Conservation (phyloP, 805 yeast genomes). For the Ogataea zsoltii region DNA sequence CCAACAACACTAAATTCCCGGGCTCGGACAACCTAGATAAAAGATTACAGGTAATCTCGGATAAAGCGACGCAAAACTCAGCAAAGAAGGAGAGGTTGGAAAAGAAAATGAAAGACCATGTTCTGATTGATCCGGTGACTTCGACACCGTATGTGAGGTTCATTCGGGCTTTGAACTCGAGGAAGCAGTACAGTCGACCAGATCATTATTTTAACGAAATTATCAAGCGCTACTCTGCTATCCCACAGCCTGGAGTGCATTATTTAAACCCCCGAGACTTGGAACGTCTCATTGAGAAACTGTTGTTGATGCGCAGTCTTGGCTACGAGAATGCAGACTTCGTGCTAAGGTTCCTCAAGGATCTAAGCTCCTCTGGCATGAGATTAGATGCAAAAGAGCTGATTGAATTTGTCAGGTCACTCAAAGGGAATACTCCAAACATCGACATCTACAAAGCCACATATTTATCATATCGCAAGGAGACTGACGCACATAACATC, state of each 20-base stretch:
- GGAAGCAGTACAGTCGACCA: neutral
- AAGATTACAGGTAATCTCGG: neutral
- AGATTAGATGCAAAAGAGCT: conserved; percentile 11
- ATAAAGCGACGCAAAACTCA: neutral
- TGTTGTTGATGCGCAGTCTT: conserved; percentile 1
- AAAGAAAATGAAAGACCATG: conserved; percentile 5
- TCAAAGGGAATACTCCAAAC: conserved; percentile 74
- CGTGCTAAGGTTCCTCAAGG: conserved; percentile 10
- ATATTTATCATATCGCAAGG: conserved; percentile 97
- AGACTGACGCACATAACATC: conserved; percentile 73
- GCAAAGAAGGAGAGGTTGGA: conserved; percentile 2
- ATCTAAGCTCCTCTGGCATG: conserved; percentile 11
- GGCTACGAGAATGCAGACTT: neutral
- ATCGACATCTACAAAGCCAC: conserved; percentile 82
- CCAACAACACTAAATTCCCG: neutral
- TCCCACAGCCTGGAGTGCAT: conserved; percentile 15
- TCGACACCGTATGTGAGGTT: conserved; percentile 5
- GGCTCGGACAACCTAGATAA: neutral
- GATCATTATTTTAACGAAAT: conserved; percentile 2
- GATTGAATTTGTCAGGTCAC: conserved; percentile 43
- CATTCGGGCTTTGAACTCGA: conserved; percentile 1
- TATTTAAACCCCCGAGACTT: conserved; percentile 10
- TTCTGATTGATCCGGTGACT: conserved; percentile 8
- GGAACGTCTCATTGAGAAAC: conserved; percentile 6
- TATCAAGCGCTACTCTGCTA: conserved; percentile 1